Evolutionary conservation across 257 asterid genomes (phyloP).

Genomic region (Nicotiana otophora): DNA sequence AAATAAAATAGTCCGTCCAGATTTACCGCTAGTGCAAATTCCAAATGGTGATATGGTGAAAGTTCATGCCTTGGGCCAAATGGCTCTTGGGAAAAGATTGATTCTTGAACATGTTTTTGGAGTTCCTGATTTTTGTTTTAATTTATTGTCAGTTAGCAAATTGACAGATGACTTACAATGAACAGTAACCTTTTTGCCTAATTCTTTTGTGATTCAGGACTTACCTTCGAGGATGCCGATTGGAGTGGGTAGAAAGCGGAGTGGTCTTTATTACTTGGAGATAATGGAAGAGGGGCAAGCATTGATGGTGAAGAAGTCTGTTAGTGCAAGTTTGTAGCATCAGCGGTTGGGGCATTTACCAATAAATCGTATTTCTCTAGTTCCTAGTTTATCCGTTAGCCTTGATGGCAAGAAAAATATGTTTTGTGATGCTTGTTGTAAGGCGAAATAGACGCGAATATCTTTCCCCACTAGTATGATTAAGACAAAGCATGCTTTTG

Average conservation of each 20-base stretch:
- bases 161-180: not conserved
- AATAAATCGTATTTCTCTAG: not conserved
- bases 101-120: not conserved
- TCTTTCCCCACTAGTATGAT: too few species aligned
- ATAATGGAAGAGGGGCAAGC: not conserved
- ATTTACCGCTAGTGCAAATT: not conserved
- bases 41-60: not conserved
- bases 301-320: too few species aligned
- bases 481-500: too few species aligned
- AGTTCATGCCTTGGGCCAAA: not conserved
- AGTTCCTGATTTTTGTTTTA: not conserved
- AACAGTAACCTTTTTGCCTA: not conserved
- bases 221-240: slow-evolving; percentile 1
- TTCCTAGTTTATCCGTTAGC: not conserved
- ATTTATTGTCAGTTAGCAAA: not conserved
- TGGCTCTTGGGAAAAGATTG: not conserved
- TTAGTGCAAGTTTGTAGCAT: too few species aligned
- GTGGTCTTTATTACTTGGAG: slow-evolving; percentile 6
- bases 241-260: slow-evolving; percentile 5
- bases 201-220: slow-evolving; percentile 13
- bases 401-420: too few species aligned
- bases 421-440: too few species aligned
- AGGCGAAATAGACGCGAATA: too few species aligned
- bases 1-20: not conserved
- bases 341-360: too few species aligned